phyloP scores from a whole-genome alignment of 2,329 filamentous ascomycete genomes.

The Biscogniauxia marginata region DNA sequence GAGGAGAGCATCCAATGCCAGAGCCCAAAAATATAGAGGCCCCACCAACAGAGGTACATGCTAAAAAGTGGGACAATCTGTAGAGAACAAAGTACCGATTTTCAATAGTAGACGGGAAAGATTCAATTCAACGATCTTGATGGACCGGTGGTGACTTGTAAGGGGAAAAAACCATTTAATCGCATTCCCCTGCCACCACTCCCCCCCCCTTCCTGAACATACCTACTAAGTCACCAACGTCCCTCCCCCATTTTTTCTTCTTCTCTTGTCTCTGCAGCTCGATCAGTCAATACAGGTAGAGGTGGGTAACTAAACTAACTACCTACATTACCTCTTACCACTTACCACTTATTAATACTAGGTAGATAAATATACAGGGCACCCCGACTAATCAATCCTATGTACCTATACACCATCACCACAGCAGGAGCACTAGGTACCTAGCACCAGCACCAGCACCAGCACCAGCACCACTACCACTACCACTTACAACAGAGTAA shows the following conservation, averaged over 20 bases:
- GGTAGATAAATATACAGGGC: no score
- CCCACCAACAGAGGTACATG: background rate
- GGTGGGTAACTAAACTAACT: background rate
- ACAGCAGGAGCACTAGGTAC: no score
- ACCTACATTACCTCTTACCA: background rate
- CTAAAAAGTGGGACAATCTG: background rate
- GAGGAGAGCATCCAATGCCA: background rate
- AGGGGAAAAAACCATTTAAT: slow-evolving; percentile 25
- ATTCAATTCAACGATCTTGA: background rate
- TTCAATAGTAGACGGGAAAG: background rate
- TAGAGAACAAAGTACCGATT: background rate
- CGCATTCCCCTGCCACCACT: slow-evolving; percentile 15
- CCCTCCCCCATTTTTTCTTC: slow-evolving; percentile 19
- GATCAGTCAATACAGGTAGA: background rate
- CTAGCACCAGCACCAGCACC: no score
- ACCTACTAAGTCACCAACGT: slow-evolving; percentile 17
- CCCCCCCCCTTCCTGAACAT: slow-evolving; percentile 17
- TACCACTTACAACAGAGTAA: no score
- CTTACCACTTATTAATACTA: no score
- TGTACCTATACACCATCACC: no score
- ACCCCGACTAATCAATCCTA: no score
- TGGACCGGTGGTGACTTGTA: no score
- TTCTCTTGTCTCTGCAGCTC: slow-evolving; percentile 13
- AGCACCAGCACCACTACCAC: no score
- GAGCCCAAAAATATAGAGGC: background rate